phyloP scores from a whole-genome alignment of 805 yeast species.

The Candida suzukii region DNA sequence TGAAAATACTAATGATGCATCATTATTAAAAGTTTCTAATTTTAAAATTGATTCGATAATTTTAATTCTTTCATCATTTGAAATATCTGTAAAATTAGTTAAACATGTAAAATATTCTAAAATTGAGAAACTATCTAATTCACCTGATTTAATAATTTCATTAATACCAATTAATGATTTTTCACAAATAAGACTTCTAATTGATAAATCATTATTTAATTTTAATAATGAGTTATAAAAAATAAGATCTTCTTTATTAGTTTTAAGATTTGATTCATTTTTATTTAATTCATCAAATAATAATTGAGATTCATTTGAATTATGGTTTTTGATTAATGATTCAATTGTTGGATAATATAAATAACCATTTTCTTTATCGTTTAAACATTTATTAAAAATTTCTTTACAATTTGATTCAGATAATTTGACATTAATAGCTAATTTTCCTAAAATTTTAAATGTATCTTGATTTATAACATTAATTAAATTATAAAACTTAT shows the following conservation, averaged over 20 bases:
- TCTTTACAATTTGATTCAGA: not conserved
- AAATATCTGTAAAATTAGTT: not conserved
- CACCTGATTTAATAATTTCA: conserved; percentile 1
- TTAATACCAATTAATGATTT: conserved; percentile 5
- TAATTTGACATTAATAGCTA: not conserved
- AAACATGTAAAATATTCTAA: not conserved
- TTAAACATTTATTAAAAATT: not conserved
- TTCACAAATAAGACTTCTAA: not conserved
- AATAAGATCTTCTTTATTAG: not conserved
- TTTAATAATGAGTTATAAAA: not conserved
- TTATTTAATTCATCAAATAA: not conserved
- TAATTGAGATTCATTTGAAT: not conserved
- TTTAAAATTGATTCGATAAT: conserved; percentile 9
- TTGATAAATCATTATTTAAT: not conserved
- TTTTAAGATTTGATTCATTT: not conserved
- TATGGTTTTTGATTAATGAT: not conserved
- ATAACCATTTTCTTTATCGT: not conserved
- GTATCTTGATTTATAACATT: not conserved
- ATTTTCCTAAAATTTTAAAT: not conserved
- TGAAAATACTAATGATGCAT: conserved; percentile 23
- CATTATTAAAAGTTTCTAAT: conserved; percentile 23
- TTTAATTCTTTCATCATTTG: not conserved
- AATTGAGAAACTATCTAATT: conserved; percentile 6
- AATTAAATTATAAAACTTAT: not conserved
- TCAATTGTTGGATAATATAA: not conserved